These are phyloP conservation scores for Eutypa lata DNA, from an alignment of 2,329 filamentous ascomycete genomes.

Conservation along the genomic window DNA sequence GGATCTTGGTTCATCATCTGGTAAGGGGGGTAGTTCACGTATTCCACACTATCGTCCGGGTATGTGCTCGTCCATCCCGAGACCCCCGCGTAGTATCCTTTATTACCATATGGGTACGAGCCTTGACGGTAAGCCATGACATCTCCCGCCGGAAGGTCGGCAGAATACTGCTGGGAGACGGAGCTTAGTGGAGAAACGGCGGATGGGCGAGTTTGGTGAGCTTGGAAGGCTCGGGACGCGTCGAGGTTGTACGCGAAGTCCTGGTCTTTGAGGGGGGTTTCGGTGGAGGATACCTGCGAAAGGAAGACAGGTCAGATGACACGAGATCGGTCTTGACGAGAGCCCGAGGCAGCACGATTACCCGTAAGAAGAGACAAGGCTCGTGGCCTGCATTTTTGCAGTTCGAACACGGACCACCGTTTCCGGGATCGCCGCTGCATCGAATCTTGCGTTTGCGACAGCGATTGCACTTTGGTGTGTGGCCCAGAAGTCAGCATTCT, in stretches of 20 bases:
- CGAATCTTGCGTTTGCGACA: slow-evolving; percentile 94
- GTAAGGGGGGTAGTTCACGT: slow-evolving; percentile 32
- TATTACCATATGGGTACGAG: slow-evolving; percentile 29
- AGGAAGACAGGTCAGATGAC: slow-evolving; percentile 12
- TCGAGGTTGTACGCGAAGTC: slow-evolving; percentile 36
- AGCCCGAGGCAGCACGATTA: slow-evolving; percentile 36
- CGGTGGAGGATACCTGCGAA: slow-evolving; percentile 35
- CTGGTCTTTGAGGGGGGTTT: slow-evolving; percentile 32
- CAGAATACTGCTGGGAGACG: slow-evolving; percentile 29
- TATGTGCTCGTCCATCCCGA: slow-evolving; percentile 34
- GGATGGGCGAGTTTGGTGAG: slow-evolving; percentile 26
- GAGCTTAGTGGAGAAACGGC: slow-evolving; percentile 25
- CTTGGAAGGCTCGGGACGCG: slow-evolving; percentile 31
- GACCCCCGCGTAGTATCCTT: slow-evolving; percentile 32
- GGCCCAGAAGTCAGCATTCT: slow-evolving; percentile 14
- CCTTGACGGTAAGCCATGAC: slow-evolving; percentile 31
- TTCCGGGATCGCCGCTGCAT: slow-evolving; percentile 80
- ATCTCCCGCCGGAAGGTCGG: slow-evolving; percentile 31
- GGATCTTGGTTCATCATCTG: slow-evolving; percentile 33
- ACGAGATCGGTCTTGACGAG: slow-evolving; percentile 3
- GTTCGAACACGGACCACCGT: slow-evolving; percentile 75
- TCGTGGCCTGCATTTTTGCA: slow-evolving; percentile 72
- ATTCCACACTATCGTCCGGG: slow-evolving; percentile 35
- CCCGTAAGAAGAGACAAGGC: slow-evolving; percentile 77
- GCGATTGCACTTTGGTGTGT: slow-evolving; percentile 71